Conservation (phyloP, 805 yeast genomes). For the Zygosaccharomyces rouxii region DNA sequence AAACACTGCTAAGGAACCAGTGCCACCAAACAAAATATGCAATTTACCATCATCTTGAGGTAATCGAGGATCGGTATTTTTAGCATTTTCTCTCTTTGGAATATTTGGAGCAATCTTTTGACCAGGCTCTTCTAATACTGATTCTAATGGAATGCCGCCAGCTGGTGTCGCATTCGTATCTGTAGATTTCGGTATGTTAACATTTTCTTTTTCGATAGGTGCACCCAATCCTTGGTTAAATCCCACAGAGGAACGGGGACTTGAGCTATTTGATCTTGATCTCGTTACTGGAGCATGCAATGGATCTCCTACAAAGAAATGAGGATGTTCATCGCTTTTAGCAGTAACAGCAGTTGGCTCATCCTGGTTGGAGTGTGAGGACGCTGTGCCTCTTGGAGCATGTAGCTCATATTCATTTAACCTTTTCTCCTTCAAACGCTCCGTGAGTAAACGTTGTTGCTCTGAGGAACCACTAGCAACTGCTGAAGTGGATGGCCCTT, state of each 20-base stretch:
- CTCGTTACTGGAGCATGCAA: conserved; percentile 39
- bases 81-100: conserved; percentile 39
- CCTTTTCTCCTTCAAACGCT: conserved; percentile 3
- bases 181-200: conserved; percentile 5
- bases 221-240: conserved; percentile 3
- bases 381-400: neutral
- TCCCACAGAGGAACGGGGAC: conserved; percentile 21
- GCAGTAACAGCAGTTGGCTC: conserved; percentile 1
- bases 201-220: conserved; percentile 9
- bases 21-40: conserved; percentile 80
- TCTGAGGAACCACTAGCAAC: neutral
- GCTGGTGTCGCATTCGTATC: neutral
- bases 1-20: conserved; percentile 82
- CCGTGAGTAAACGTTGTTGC: conserved; percentile 10
- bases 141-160: conserved; percentile 6
- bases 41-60: conserved; percentile 84
- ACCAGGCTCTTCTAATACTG: conserved; percentile 13
- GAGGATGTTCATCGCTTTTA: conserved; percentile 60
- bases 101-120: conserved; percentile 18
- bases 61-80: conserved; percentile 56
- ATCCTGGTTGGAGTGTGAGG: neutral
- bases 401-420: neutral
- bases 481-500: neutral
- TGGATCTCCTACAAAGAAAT: conserved; percentile 66
- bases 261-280: conserved; percentile 21